A percentile compares a stretch with the other conserved stretches of the same genome.
Evolutionary conservation across 2,329 filamentous ascomycete species (phyloP).

Genomic region (Leptographium procerum): DNA sequence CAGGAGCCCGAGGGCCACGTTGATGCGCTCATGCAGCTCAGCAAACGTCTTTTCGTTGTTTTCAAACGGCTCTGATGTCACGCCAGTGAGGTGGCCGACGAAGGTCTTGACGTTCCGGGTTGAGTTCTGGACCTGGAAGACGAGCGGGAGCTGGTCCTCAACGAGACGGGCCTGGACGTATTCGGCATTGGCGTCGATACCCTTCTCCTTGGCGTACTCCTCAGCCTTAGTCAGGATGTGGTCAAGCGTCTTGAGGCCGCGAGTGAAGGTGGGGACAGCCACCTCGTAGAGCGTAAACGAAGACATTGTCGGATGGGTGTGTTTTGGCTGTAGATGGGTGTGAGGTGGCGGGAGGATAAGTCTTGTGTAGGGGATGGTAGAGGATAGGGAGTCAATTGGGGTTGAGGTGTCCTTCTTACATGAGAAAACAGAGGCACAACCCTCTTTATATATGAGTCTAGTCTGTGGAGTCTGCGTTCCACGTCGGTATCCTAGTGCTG

Average conservation of each 20-base stretch:
- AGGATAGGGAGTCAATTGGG: neutral
- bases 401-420: neutral
- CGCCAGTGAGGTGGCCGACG: conserved; percentile 17
- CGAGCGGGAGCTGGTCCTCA: conserved; percentile 25
- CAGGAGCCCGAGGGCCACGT: conserved; percentile 18
- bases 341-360: neutral
- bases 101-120: conserved; percentile 18
- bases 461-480: neutral
- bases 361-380: neutral
- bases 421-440: neutral
- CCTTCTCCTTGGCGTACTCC: conserved; percentile 18
- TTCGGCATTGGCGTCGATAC: conserved; percentile 14
- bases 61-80: conserved; percentile 10
- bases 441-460: neutral
- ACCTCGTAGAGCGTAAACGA: conserved; percentile 18
- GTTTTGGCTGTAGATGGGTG: too few species aligned
- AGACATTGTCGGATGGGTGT: too few species aligned
- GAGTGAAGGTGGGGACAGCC: conserved; percentile 15
- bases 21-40: conserved; percentile 19
- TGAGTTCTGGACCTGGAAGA: conserved; percentile 23
- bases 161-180: conserved; percentile 17
- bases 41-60: conserved; percentile 22
- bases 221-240: conserved; percentile 21
- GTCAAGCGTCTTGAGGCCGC: conserved; percentile 17
- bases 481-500: neutral